phyloP scores from a whole-genome alignment of 1,284 basidiomycete genomes.

The Trametes sp. region DNA sequence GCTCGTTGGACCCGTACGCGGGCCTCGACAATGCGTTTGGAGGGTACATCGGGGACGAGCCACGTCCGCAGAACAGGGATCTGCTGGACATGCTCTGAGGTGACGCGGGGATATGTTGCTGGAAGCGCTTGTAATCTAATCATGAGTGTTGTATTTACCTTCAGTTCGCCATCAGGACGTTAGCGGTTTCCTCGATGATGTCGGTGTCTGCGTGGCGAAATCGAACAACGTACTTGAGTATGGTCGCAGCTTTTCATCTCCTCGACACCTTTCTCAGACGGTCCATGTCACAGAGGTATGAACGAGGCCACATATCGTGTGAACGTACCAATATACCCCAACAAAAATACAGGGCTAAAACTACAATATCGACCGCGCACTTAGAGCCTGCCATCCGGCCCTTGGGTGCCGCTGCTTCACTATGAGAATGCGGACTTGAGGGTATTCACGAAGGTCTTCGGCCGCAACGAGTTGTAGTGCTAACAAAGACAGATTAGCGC shows the following conservation, averaged over 20 bases:
- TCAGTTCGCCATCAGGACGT: not conserved
- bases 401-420: too few species aligned
- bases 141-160: constrained; percentile 25
- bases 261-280: not conserved
- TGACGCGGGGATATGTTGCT: not conserved
- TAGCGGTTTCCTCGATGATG: too few species aligned
- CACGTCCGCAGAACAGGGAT: constrained; percentile 55
- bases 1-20: constrained; percentile 72
- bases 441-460: constrained; percentile 56
- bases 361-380: not conserved
- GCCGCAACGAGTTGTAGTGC: constrained; percentile 90
- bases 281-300: too few species aligned
- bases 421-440: constrained; percentile 47
- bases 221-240: too few species aligned
- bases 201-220: not conserved
- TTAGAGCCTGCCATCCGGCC: too few species aligned
- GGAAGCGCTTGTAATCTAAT: constrained; percentile 30
- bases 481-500: constrained; percentile 41
- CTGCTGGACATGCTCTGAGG: constrained; percentile 32
- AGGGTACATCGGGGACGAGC: constrained; percentile 68
- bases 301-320: not conserved
- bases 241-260: constrained; percentile 2
- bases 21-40: constrained; percentile 77
- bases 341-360: not conserved
- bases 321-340: not conserved